Conservation (phyloP, 345 rosid genomes). For the Pistacia integerrima region DNA sequence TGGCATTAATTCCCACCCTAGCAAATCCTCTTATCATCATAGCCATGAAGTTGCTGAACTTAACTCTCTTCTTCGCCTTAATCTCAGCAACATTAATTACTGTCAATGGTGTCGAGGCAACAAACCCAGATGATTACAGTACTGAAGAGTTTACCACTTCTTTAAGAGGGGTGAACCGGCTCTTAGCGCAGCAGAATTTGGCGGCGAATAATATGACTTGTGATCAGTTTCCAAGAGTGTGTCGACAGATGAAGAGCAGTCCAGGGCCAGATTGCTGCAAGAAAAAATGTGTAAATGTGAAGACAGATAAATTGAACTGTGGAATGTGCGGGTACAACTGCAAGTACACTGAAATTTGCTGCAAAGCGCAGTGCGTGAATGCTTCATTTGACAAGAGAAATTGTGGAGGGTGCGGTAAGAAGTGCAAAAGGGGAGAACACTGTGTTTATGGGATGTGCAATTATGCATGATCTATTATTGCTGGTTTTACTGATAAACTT, state of each 20-base stretch:
- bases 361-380: constrained; percentile 29
- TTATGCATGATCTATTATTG: constrained; percentile 24
- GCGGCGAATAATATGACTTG: constrained; percentile 14
- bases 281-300: constrained; percentile 36
- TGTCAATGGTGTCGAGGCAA: background rate
- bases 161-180: constrained; percentile 16
- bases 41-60: constrained; percentile 7
- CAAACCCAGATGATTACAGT: background rate
- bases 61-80: background rate
- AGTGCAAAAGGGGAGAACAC: constrained; percentile 28
- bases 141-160: background rate
- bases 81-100: constrained; percentile 4
- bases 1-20: background rate
- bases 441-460: constrained; percentile 34
- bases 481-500: background rate
- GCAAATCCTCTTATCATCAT: background rate
- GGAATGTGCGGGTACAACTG: constrained; percentile 37
- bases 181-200: constrained; percentile 17
- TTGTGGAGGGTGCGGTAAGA: constrained; percentile 30
- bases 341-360: constrained; percentile 30
- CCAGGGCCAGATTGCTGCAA: constrained; percentile 40
- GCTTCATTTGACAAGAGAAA: constrained; percentile 26
- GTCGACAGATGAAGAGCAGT: constrained; percentile 29
- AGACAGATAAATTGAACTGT: constrained; percentile 25
- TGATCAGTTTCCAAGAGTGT: constrained; percentile 28